Evolutionary conservation across 129 eudicot species (phyloP).

Genomic region (Gnaphalium uliginosum): DNA sequence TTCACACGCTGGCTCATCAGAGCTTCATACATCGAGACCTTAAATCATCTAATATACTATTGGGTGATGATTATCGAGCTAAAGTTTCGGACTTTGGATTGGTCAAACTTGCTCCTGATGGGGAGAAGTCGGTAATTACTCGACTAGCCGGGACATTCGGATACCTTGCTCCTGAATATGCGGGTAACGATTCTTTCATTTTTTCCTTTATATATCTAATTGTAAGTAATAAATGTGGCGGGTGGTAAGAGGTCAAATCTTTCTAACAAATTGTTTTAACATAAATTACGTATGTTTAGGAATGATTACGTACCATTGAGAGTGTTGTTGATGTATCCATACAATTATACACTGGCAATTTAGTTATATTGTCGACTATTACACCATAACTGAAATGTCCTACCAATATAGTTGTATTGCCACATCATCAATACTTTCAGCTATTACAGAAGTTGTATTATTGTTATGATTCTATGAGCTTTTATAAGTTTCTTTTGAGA

Average conservation of each 20-base stretch:
- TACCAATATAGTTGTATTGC: no score
- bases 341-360: no score
- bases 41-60: slow-evolving; percentile 86
- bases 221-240: neutral
- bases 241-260: neutral
- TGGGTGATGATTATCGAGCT: slow-evolving; percentile 93
- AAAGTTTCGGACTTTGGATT: slow-evolving; percentile 96
- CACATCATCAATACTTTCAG: no score
- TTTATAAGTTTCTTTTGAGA: no score
- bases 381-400: no score
- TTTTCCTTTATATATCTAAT: neutral
- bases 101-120: slow-evolving; percentile 96
- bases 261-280: no score
- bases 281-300: no score
- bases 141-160: slow-evolving; percentile 96
- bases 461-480: no score
- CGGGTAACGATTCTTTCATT: slow-evolving; percentile 56
- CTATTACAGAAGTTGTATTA: no score
- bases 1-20: slow-evolving; percentile 82
- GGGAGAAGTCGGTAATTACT: slow-evolving; percentile 78
- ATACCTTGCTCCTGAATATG: slow-evolving; percentile 98
- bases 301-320: no score
- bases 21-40: slow-evolving; percentile 97
- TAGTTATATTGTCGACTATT: no score
- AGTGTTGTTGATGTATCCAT: no score